Evolutionary conservation across 164 flowering plant species (phyloP).

Genomic region (Nymphaea colorata): DNA sequence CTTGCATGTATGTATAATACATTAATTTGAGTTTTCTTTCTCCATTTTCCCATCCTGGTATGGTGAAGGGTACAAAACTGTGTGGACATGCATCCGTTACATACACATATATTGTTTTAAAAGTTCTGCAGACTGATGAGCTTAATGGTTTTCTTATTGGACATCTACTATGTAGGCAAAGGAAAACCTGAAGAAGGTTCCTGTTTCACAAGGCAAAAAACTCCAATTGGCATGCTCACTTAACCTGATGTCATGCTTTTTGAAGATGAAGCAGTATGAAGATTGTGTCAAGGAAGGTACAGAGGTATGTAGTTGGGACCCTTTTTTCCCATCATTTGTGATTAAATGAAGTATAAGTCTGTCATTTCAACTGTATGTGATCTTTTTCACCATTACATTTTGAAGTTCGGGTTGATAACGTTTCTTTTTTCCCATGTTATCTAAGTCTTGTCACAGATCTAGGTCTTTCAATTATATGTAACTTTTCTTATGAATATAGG

Average conservation of each 20-base stretch:
- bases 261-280: constrained; percentile 71
- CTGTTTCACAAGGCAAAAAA: constrained; percentile 38
- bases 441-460: too few relatives aligned
- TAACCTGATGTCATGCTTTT: constrained; percentile 91
- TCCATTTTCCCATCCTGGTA: background rate
- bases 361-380: background rate
- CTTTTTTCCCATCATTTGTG: background rate
- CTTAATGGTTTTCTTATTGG: constrained; percentile 4
- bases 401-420: background rate
- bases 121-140: background rate
- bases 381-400: too few relatives aligned
- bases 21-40: background rate
- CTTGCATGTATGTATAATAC: constrained; percentile 43
- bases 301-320: constrained; percentile 41
- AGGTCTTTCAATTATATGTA: too few relatives aligned
- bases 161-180: constrained; percentile 47
- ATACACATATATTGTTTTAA: too few relatives aligned
- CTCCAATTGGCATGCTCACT: constrained; percentile 78
- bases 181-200: constrained; percentile 46
- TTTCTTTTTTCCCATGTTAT: too few relatives aligned
- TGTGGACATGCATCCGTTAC: too few relatives aligned
- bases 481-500: too few relatives aligned
- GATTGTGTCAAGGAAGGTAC: constrained; percentile 85
- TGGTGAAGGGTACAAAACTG: too few relatives aligned
- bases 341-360: background rate